A percentile compares a stretch with the other conserved stretches of the same genome.
phyloP scores from a whole-genome alignment of 2,329 filamentous ascomycete genomes.

The Colletotrichum tofieldiae region DNA sequence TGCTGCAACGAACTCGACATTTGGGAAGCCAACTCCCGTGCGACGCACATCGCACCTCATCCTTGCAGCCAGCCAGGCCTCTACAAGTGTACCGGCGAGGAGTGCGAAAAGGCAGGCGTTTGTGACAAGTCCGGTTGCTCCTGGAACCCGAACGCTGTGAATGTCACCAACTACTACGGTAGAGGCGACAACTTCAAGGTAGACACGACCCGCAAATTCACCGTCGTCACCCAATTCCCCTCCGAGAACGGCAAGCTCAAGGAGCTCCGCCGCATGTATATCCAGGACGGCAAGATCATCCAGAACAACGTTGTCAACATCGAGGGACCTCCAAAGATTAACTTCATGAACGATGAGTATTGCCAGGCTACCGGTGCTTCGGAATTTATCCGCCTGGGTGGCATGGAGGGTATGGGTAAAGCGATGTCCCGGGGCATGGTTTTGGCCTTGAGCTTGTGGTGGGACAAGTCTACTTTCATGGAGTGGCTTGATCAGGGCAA shows the following conservation, averaged over 20 bases:
- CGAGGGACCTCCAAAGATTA: slow-evolving; percentile 45
- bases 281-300: slow-evolving; percentile 63
- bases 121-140: slow-evolving; percentile 58
- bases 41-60: slow-evolving; percentile 72
- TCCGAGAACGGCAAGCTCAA: slow-evolving; percentile 52
- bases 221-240: slow-evolving; percentile 63
- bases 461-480: slow-evolving; percentile 68
- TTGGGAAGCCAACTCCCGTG: slow-evolving; percentile 75
- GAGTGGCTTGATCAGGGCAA: slow-evolving; percentile 69
- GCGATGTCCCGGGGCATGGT: slow-evolving; percentile 67
- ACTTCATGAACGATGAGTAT: slow-evolving; percentile 49
- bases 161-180: slow-evolving; percentile 45
- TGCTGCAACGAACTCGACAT: slow-evolving; percentile 81
- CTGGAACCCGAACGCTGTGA: slow-evolving; percentile 54
- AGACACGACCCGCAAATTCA: slow-evolving; percentile 48
- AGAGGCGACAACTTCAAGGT: slow-evolving; percentile 44
- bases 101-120: slow-evolving; percentile 50
- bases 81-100: slow-evolving; percentile 54
- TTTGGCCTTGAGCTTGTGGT: slow-evolving; percentile 70
- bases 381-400: slow-evolving; percentile 53
- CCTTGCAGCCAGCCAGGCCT: slow-evolving; percentile 64
- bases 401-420: slow-evolving; percentile 59
- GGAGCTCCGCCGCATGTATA: slow-evolving; percentile 65
- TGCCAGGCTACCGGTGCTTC: slow-evolving; percentile 47
- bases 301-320: slow-evolving; percentile 55